These are phyloP conservation scores for Lachnellula hyalina DNA, from an alignment of 2,329 filamentous ascomycete genomes.

Conservation along the genomic window DNA sequence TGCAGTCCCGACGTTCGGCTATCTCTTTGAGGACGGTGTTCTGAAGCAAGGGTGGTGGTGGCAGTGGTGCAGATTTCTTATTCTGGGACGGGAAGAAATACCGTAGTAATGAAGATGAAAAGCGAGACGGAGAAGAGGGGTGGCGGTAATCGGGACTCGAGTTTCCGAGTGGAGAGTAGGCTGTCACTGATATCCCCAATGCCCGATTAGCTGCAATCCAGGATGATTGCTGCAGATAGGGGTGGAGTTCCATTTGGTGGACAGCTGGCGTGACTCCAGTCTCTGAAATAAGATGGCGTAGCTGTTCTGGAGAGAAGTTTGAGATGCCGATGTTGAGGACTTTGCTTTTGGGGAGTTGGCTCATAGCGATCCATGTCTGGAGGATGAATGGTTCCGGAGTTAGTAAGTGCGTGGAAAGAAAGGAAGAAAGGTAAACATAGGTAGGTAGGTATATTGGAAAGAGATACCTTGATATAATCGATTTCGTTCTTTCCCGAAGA, in stretches of 20 bases:
- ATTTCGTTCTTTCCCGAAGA: slow-evolving; percentile 38
- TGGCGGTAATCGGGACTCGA: slow-evolving; percentile 43
- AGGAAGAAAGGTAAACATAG: slow-evolving; percentile 27
- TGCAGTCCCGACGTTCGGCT: slow-evolving; percentile 37
- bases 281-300: slow-evolving; percentile 5
- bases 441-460: no score
- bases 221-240: slow-evolving; percentile 59
- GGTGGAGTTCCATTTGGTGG: slow-evolving; percentile 78
- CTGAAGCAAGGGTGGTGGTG: slow-evolving; percentile 31
- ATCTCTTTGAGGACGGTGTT: slow-evolving; percentile 37
- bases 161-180: slow-evolving; percentile 36
- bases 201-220: slow-evolving; percentile 23
- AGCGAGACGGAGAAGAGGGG: not conserved
- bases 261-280: slow-evolving; percentile 54
- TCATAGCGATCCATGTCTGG: slow-evolving; percentile 69
- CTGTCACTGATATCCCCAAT: slow-evolving; percentile 31
- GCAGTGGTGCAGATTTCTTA: slow-evolving; percentile 6
- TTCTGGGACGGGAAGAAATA: not conserved
- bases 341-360: slow-evolving; percentile 61
- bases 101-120: not conserved
- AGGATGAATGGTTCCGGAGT: slow-evolving; percentile 44
- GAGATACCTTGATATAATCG: slow-evolving; percentile 36
- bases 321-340: slow-evolving; percentile 76
- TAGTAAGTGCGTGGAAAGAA: slow-evolving; percentile 55
- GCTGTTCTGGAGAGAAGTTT: slow-evolving; percentile 61